These are phyloP conservation scores for Chlamydomonas urium DNA, from an alignment of 139 green algal species.

Conservation along the genomic window DNA sequence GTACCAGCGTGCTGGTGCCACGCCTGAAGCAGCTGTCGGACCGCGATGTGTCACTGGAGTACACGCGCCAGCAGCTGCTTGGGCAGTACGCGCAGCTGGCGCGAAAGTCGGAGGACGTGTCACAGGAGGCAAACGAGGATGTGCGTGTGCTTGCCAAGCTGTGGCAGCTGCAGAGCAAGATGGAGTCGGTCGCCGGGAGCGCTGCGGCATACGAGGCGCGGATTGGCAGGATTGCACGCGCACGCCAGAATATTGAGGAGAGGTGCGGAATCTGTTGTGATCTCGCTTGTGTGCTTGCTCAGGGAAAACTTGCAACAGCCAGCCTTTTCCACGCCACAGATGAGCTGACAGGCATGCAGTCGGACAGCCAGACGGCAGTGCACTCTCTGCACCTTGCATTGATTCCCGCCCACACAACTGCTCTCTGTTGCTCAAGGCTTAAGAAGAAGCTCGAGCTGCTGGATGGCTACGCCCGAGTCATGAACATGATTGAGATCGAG, in stretches of 20 bases:
- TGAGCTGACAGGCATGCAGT: too few species aligned
- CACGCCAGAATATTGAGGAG: conserved; percentile 64
- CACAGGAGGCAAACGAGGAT: conserved; percentile 59
- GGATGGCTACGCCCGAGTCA: conserved; percentile 71
- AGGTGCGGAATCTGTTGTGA: conserved; percentile 28
- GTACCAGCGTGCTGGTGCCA: conserved; percentile 66
- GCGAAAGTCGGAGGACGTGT: conserved; percentile 14
- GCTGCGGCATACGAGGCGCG: conserved; percentile 52
- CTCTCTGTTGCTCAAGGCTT: too few species aligned
- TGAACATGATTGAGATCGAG: conserved; percentile 88
- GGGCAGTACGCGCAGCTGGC: conserved; percentile 50
- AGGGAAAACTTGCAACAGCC: too few species aligned
- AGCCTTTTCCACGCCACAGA: too few species aligned
- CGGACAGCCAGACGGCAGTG: too few species aligned
- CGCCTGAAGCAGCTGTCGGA: conserved; percentile 75
- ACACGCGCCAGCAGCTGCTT: conserved; percentile 73
- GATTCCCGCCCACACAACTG: too few species aligned
- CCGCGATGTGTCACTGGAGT: conserved; percentile 32
- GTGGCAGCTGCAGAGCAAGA: conserved; percentile 74
- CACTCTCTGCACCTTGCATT: too few species aligned
- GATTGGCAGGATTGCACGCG: conserved; percentile 57
- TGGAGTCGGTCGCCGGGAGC: conserved; percentile 1
- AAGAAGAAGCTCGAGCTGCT: conserved; percentile 58
- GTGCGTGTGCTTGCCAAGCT: conserved; percentile 75
- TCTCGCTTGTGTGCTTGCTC: too few species aligned